These are phyloP conservation scores for Acanthamoeba sp. DNA, from an alignment of 208 protist species.

Conservation along the genomic window DNA sequence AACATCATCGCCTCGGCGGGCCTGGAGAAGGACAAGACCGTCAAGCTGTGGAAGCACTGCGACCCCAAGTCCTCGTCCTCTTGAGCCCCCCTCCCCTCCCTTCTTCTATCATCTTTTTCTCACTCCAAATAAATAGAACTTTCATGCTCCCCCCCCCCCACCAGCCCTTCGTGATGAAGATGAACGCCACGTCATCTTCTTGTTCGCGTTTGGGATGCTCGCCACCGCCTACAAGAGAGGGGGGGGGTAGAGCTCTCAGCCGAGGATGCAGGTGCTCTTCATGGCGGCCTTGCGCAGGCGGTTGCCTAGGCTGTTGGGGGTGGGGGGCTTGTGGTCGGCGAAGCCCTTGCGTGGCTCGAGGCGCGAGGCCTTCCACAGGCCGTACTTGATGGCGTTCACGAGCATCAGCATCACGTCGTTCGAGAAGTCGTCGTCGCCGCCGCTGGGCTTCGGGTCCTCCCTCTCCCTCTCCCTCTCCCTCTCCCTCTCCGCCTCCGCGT, in stretches of 20 bases:
- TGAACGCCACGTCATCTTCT: too few species aligned
- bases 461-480: not conserved
- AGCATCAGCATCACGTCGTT: slow-evolving; percentile 22
- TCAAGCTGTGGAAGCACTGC: slow-evolving; percentile 73
- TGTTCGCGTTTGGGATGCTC: too few species aligned
- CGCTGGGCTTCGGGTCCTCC: not conserved
- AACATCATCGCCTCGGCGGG: slow-evolving; percentile 89
- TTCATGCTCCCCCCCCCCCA: too few species aligned
- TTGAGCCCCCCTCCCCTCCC: not conserved
- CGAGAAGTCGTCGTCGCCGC: not conserved
- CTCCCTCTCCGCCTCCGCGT: not conserved
- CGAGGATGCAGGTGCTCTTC: not conserved
- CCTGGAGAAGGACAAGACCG: slow-evolving; percentile 82
- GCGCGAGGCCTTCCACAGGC: slow-evolving; percentile 19
- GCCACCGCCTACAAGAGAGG: too few species aligned
- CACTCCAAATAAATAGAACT: too few species aligned
- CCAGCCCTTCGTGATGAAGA: too few species aligned
- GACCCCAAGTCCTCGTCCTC: slow-evolving; percentile 25
- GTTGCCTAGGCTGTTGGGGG: not conserved
- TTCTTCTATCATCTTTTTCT: not conserved
- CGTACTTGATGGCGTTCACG: slow-evolving; percentile 1
- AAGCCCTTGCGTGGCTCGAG: slow-evolving; percentile 20
- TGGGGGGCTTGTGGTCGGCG: not conserved
- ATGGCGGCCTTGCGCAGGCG: not conserved
- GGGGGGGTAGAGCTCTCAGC: too few species aligned